Percentiles rank a stretch among this genome's conserved stretches.
These are phyloP conservation scores for Protomyces arabidopsidicola DNA, from an alignment of 1,139 yeast genomes.

Conservation along the genomic window DNA sequence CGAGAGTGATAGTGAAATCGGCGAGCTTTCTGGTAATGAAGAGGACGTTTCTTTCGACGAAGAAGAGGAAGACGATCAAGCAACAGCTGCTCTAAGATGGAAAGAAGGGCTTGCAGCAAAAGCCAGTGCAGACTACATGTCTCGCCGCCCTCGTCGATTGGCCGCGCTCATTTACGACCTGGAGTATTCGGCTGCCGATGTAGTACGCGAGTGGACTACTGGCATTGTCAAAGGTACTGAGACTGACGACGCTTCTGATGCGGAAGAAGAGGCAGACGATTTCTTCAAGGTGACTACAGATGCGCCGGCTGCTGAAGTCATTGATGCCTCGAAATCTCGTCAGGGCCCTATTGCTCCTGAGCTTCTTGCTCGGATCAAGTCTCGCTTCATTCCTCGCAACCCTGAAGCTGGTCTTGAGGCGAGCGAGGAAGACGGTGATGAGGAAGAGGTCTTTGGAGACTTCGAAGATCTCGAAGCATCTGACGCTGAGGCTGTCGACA, in stretches of 20 bases:
- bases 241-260: slow-evolving; percentile 48
- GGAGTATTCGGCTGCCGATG: slow-evolving; percentile 41
- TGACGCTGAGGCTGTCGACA: slow-evolving; percentile 36
- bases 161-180: slow-evolving; percentile 70
- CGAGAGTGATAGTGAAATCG: slow-evolving; percentile 47
- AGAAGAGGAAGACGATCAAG: slow-evolving; percentile 36
- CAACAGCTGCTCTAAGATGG: slow-evolving; percentile 42
- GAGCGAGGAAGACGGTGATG: slow-evolving; percentile 44
- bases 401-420: slow-evolving; percentile 43
- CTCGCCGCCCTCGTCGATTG: slow-evolving; percentile 64
- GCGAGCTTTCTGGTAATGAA: slow-evolving; percentile 38
- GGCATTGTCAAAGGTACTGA: slow-evolving; percentile 40
- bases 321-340: slow-evolving; percentile 31
- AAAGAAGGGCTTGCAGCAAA: slow-evolving; percentile 40
- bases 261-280: slow-evolving; percentile 59
- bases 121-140: slow-evolving; percentile 37
- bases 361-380: slow-evolving; percentile 23
- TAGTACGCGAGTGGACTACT: slow-evolving; percentile 40
- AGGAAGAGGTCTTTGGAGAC: slow-evolving; percentile 63
- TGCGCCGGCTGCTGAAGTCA: slow-evolving; percentile 39
- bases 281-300: slow-evolving; percentile 56
- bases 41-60: slow-evolving; percentile 28
- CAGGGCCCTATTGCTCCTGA: slow-evolving; percentile 19
- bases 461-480: slow-evolving; percentile 71
- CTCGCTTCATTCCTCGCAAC: slow-evolving; percentile 36